Evolutionary conservation across 2,329 filamentous ascomycete genomes (phyloP), one percentile per base, ranked within the genome.

Genomic region (Penicillium sp.): DNA sequence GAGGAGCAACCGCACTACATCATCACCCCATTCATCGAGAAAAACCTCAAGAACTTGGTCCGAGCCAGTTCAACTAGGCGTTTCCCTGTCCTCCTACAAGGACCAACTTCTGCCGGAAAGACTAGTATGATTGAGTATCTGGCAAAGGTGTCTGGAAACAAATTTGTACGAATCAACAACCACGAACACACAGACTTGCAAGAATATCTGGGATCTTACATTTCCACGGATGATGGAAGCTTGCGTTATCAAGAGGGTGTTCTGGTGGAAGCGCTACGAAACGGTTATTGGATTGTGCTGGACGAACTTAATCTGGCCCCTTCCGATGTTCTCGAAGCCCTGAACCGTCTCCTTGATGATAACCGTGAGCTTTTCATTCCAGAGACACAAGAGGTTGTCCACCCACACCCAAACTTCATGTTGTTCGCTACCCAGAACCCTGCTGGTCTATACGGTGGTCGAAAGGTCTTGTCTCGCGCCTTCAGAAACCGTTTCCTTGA

Each of bases 71-170:
- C 93, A 0, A 99, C 93, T 4, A 81, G 92, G 34, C 85, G 89
- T 45, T 99, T 96, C 70, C 95, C 94, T 0, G 90, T 99, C 45
- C 81, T 99, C 9, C 89, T 99, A 18, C 94, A 99, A 73, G 94
- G 94, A 3, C 94, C 95, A 11, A 99, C 94, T 0, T 99, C 95
- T 5, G 90, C 93, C 11, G 94, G 94, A 60, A 99, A 99, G 75
- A 99, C 94, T 0, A 97, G 93, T 73, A 99, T 99, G 94, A 96
- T 99, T 40, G 93, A 97, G 73, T 97, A 96, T 70, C 82, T 99
- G 36, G 93, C 95, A n/a, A 94, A 96, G 67, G 88, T 90, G 51
- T 97, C 92, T 29, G 94, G 95, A 3, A 96, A 99, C 71, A 94
- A 90, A 67, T 99, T 97, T 68, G 92, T 99, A 41, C 86, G 94